phyloP scores from a whole-genome alignment of 768 basidiomycete genomes.

The Crepidotus variabilis region DNA sequence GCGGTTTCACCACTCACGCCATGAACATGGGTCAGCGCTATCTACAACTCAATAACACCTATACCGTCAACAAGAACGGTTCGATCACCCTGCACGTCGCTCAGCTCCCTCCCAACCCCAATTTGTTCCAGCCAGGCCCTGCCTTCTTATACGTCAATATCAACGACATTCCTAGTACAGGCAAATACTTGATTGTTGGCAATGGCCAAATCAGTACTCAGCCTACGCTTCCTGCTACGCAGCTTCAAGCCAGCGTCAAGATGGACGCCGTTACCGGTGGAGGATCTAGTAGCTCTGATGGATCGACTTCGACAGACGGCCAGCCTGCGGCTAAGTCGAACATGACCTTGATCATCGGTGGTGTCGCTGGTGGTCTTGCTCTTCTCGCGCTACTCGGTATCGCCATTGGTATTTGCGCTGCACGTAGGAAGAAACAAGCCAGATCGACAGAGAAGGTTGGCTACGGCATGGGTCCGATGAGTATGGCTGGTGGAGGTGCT shows the following conservation, averaged over 20 bases:
- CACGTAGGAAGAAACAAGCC: constrained; percentile 36
- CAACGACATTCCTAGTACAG: constrained; percentile 83
- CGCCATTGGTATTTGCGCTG: constrained; percentile 46
- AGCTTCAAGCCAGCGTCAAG: constrained; percentile 49
- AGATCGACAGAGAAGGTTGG: constrained; percentile 3
- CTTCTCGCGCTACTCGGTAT: constrained; percentile 47
- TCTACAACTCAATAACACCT: constrained; percentile 82
- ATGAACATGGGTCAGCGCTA: constrained; percentile 88
- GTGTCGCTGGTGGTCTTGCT: constrained; percentile 47
- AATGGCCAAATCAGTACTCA: constrained; percentile 73
- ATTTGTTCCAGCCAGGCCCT: constrained; percentile 88
- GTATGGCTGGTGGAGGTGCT: not conserved
- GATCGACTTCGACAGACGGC: constrained; percentile 2
- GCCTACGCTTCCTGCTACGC: constrained; percentile 37
- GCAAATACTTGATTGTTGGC: constrained; percentile 73
- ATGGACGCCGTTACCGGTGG: constrained; percentile 21
- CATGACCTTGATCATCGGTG: constrained; percentile 44
- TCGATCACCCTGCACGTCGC: constrained; percentile 76
- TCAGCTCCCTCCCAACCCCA: constrained; percentile 81
- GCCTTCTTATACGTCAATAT: constrained; percentile 80
- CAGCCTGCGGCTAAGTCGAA: constrained; percentile 19
- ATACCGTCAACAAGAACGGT: constrained; percentile 72
- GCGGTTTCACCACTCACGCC: constrained; percentile 80
- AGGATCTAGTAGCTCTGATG: constrained; percentile 2
- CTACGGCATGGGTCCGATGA: not conserved